Conservation (phyloP, 1,284 basidiomycete genomes). For the Schizophyllum commune region DNA sequence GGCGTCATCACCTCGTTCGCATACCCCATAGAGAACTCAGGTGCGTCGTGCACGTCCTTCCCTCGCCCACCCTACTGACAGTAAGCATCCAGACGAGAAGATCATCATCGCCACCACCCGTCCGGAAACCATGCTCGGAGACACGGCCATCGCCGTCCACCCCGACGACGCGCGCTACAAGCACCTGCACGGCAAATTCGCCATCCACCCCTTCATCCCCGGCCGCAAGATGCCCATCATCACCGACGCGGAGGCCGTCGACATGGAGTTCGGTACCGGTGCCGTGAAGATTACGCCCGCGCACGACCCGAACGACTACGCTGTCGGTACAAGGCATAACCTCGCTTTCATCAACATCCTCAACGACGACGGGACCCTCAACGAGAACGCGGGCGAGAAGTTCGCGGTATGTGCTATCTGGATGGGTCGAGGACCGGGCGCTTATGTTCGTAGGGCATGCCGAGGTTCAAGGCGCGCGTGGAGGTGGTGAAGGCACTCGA, state of each 20-base stretch:
- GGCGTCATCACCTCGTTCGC: constrained; percentile 95
- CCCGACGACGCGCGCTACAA: constrained; percentile 91
- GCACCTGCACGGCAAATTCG: constrained; percentile 94
- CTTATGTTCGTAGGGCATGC: constrained; percentile 66
- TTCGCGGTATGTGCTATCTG: constrained; percentile 50
- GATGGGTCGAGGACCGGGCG: not conserved
- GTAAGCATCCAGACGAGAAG: constrained; percentile 60
- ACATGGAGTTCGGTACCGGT: constrained; percentile 97
- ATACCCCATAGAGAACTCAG: constrained; percentile 83
- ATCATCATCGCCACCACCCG: constrained; percentile 96
- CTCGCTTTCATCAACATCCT: constrained; percentile 94
- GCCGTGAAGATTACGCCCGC: constrained; percentile 99
- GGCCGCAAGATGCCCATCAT: constrained; percentile 86
- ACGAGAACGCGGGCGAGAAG: constrained; percentile 77
- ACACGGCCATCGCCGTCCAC: constrained; percentile 96
- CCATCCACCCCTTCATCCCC: constrained; percentile 81
- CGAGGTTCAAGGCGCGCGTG: constrained; percentile 90
- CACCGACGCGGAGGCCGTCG: constrained; percentile 80
- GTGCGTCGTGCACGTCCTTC: constrained; percentile 31
- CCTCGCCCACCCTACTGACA: not conserved
- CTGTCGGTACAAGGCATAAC: constrained; percentile 85
- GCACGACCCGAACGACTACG: constrained; percentile 97
- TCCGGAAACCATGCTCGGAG: constrained; percentile 98
- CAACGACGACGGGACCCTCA: constrained; percentile 97
- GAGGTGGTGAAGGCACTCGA: constrained; percentile 83